A percentile compares a stretch with the other conserved stretches of the same genome.
Evolutionary conservation across 1,284 basidiomycete genomes (phyloP).

Genomic region (Gastroboletus turbinatus): DNA sequence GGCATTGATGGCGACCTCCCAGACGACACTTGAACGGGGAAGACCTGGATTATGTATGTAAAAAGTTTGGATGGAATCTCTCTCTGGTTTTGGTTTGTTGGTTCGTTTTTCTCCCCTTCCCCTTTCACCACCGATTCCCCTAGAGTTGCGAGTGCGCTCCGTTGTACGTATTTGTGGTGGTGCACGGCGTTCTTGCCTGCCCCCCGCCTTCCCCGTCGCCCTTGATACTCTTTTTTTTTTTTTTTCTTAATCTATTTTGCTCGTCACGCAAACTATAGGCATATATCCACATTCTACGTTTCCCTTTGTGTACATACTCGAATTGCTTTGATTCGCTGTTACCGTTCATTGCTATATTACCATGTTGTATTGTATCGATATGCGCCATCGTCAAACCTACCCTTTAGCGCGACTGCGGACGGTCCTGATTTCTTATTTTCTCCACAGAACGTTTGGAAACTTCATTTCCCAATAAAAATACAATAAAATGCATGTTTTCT

Average conservation of each 20-base stretch:
- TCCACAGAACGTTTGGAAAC: conserved; percentile 8
- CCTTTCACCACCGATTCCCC: conserved; percentile 3
- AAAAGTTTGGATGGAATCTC: conserved; percentile 30
- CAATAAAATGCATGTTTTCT: neutral
- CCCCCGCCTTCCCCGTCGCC: neutral
- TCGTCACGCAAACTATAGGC: conserved; percentile 21
- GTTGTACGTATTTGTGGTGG: conserved; percentile 28
- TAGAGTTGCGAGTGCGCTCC: conserved; percentile 20
- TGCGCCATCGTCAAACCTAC: neutral
- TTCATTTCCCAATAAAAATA: conserved; percentile 12
- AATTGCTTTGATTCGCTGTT: conserved; percentile 7
- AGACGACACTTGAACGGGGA: conserved; percentile 13
- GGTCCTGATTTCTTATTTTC: neutral
- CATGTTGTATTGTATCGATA: conserved; percentile 26
- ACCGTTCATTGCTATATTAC: conserved; percentile 18
- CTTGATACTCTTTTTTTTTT: conserved; percentile 5
- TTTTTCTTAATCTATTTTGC: conserved; percentile 12
- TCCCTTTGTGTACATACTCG: conserved; percentile 16
- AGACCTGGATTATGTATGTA: conserved; percentile 32
- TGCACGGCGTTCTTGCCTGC: conserved; percentile 15
- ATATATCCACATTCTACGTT: conserved; percentile 20
- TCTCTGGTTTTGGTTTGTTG: conserved; percentile 23
- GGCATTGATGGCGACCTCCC: conserved; percentile 23
- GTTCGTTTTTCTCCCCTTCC: neutral
- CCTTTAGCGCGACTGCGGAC: neutral